Base-by-base conservation (phyloP, 139 green algal genomes). In the Micractinium conductrix region DNA sequence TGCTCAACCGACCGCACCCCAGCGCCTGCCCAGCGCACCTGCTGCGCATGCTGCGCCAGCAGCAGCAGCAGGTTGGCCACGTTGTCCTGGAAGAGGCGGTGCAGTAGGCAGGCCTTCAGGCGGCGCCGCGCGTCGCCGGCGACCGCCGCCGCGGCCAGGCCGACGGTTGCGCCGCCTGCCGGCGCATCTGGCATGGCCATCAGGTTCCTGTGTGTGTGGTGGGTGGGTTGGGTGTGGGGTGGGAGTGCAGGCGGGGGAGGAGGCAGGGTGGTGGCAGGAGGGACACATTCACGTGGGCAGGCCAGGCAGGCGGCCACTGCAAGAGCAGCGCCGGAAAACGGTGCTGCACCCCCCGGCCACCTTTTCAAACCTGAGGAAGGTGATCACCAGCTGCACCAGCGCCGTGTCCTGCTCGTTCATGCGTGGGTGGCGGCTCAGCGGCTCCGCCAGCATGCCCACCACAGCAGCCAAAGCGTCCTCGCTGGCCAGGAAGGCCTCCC, bases 311-410 rank as follows among this genome's bases (percentile, higher is more conserved):
- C n/a, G n/a, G n/a, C n/a, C n/a, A n/a, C n/a, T n/a, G n/a, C n/a
- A n/a, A 24, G 48, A 58, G 48, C 12, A 58, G 48, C 5, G 58
- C 21, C 58, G 21, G 58, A 67, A 67, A 67, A 67, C 5, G 58
- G 58, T 9, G 17, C 14, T 16, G 2, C 35, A 45, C 1, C 0
- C 28, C 70, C 22, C 53, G n/a, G n/a, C n/a, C n/a, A n/a, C n/a
- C n/a, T n/a, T n/a, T n/a, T n/a, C n/a, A n/a, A n/a, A 86, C 81
- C 63, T 87, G 40, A 98, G 67, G 72, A 99, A 94, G 17, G 93
- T 93, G 72, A 99, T 88, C 45, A 98, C 88, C 79, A 98, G 90
- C 91, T 98, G 94, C 55, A 98, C 91, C 14, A 93, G 83, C 22
- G 89, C 74, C 5, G 53, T 78, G 73, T 98, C 93, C 42, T 92